phyloP scores from a whole-genome alignment of 768 basidiomycete species.

The Boletus sp. region DNA sequence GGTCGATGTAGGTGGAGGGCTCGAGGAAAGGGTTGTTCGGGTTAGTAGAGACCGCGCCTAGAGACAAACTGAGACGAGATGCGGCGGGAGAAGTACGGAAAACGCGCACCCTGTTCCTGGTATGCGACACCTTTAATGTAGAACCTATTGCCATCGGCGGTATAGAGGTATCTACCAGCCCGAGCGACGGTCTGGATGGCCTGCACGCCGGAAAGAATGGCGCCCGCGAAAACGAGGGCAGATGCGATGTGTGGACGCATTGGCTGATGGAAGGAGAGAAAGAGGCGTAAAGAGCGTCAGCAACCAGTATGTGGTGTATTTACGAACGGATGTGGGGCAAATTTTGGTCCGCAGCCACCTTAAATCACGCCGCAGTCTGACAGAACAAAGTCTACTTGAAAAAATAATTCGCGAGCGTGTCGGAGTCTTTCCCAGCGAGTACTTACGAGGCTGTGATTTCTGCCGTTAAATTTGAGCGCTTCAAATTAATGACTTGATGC shows the following conservation, averaged over 20 bases:
- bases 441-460: too few relatives aligned
- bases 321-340: background rate
- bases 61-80: background rate
- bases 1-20: constrained; percentile 77
- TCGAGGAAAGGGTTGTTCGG: constrained; percentile 63
- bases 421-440: too few relatives aligned
- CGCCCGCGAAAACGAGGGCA: constrained; percentile 37
- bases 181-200: constrained; percentile 71
- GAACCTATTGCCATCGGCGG: constrained; percentile 70
- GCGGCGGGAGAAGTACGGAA: background rate
- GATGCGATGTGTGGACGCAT: constrained; percentile 30
- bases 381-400: too few relatives aligned
- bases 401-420: too few relatives aligned
- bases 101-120: constrained; percentile 67
- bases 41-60: constrained; percentile 41
- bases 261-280: constrained; percentile 5
- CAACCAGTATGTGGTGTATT: too few relatives aligned
- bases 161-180: constrained; percentile 79
- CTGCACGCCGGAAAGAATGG: constrained; percentile 48
- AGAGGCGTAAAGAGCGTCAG: constrained; percentile 2
- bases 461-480: too few relatives aligned
- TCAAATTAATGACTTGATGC: too few relatives aligned
- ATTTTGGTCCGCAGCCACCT: background rate
- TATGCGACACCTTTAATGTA: constrained; percentile 89
- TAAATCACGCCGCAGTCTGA: too few relatives aligned